Evolutionary conservation across 768 basidiomycete genomes (phyloP).

Genomic region (Macrolepiota albuminosa): DNA sequence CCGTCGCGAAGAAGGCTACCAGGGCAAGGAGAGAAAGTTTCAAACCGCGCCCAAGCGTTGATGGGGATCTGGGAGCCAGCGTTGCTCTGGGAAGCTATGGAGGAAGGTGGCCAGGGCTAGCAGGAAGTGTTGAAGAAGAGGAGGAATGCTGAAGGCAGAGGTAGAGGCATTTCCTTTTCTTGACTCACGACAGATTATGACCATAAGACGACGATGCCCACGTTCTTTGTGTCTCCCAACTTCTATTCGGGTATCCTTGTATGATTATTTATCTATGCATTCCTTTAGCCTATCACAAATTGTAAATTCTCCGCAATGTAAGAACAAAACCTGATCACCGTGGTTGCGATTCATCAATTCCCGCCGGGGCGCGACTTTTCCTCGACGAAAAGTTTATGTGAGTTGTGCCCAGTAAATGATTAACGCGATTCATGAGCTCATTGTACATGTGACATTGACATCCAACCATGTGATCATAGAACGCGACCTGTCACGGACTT

Average conservation of each 20-base stretch:
- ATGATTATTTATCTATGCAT: neutral
- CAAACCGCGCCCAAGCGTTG: constrained; percentile 73
- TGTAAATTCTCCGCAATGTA: constrained; percentile 11
- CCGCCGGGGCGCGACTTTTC: neutral
- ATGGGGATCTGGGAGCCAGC: constrained; percentile 32
- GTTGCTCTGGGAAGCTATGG: constrained; percentile 20
- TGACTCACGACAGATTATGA: constrained; percentile 7
- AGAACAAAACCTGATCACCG: neutral
- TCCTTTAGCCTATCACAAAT: neutral
- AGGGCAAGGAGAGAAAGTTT: constrained; percentile 73
- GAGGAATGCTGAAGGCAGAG: constrained; percentile 30
- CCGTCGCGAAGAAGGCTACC: constrained; percentile 41
- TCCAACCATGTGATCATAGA: neutral
- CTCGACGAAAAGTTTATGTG: neutral
- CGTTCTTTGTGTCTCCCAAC: neutral
- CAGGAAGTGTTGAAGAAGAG: constrained; percentile 42
- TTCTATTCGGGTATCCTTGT: neutral
- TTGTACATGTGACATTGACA: neutral
- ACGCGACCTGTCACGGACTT: constrained; percentile 15
- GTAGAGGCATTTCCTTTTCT: neutral
- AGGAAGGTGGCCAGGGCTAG: constrained; percentile 29
- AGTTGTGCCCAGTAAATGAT: no score
- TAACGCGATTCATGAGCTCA: neutral
- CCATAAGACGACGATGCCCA: neutral
- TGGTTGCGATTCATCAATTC: neutral